Conservation (phyloP, 2,329 filamentous ascomycete genomes). For the Colletotrichum neosansevieriae region DNA sequence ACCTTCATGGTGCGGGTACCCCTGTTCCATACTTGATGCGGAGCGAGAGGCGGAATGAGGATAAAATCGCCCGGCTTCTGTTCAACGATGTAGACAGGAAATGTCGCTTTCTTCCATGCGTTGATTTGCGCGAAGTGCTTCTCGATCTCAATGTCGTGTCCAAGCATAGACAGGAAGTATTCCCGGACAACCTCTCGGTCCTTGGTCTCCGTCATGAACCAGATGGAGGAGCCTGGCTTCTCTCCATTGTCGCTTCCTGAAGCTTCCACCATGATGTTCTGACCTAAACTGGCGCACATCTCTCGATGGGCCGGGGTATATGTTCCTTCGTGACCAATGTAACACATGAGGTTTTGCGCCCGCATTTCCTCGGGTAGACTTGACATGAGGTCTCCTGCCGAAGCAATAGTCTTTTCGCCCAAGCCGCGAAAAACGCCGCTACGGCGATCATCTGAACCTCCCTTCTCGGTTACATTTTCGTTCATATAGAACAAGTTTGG, state of each 20-base stretch:
- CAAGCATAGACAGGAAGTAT: constrained; percentile 92
- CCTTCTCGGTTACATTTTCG: constrained; percentile 72
- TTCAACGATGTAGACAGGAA: constrained; percentile 92
- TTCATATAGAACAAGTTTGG: constrained; percentile 91
- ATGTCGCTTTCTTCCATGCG: constrained; percentile 94
- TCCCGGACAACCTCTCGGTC: constrained; percentile 91
- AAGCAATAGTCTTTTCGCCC: constrained; percentile 67
- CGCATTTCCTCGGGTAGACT: constrained; percentile 88
- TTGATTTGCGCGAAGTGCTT: constrained; percentile 96
- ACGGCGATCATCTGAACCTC: constrained; percentile 43
- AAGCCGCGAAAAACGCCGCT: constrained; percentile 57
- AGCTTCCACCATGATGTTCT: constrained; percentile 98
- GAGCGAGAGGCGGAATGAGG: constrained; percentile 89
- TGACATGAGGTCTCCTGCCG: constrained; percentile 94
- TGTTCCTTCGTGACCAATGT: constrained; percentile 96
- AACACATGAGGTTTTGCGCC: constrained; percentile 97
- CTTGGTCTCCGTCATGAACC: constrained; percentile 99
- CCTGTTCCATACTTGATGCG: constrained; percentile 98
- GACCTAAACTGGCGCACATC: constrained; percentile 96
- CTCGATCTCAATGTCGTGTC: constrained; percentile 97
- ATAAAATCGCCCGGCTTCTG: constrained; percentile 94
- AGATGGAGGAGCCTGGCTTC: constrained; percentile 89
- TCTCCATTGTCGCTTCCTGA: constrained; percentile 80
- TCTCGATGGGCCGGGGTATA: constrained; percentile 96
- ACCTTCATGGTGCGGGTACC: constrained; percentile 97